phyloP scores from a whole-genome alignment of 1,284 basidiomycete genomes.

The Cutaneotrichosporon dermatis region DNA sequence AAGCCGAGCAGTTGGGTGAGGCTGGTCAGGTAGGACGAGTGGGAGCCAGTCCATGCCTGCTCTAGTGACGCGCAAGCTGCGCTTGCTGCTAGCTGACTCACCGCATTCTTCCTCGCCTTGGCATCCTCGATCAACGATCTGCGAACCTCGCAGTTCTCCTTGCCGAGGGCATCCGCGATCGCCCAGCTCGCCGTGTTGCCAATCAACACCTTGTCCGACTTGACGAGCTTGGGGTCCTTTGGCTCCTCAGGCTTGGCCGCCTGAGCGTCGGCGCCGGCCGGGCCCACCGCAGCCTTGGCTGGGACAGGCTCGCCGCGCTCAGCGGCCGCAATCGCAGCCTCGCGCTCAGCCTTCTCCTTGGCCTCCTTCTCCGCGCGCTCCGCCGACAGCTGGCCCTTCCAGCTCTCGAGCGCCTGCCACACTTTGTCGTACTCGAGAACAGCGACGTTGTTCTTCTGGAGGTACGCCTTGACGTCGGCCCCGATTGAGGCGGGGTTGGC shows the following conservation, averaged over 20 bases:
- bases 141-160: conserved; percentile 59
- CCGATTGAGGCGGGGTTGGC: conserved; percentile 64
- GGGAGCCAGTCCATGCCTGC: too few relatives aligned
- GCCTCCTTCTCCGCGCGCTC: conserved; percentile 14
- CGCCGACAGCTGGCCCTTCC: conserved; percentile 21
- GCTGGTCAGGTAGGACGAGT: too few relatives aligned
- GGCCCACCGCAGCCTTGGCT: not conserved
- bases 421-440: conserved; percentile 69
- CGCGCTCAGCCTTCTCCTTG: conserved; percentile 5
- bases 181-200: conserved; percentile 72
- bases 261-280: not conserved
- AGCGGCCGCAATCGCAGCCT: not conserved
- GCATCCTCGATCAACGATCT: conserved; percentile 73
- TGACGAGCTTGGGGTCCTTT: conserved; percentile 24
- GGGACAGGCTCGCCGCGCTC: conserved; percentile 8
- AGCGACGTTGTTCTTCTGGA: conserved; percentile 59
- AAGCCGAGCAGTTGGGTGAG: too few relatives aligned
- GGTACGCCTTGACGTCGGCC: conserved; percentile 57
- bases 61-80: too few relatives aligned
- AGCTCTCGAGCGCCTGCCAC: conserved; percentile 47
- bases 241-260: not conserved
- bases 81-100: conserved; percentile 15
- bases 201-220: conserved; percentile 52
- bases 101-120: conserved; percentile 83
- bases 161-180: conserved; percentile 67